phyloP scores from a whole-genome alignment of 345 rosid genomes.

The Hypericum androsaemum region DNA sequence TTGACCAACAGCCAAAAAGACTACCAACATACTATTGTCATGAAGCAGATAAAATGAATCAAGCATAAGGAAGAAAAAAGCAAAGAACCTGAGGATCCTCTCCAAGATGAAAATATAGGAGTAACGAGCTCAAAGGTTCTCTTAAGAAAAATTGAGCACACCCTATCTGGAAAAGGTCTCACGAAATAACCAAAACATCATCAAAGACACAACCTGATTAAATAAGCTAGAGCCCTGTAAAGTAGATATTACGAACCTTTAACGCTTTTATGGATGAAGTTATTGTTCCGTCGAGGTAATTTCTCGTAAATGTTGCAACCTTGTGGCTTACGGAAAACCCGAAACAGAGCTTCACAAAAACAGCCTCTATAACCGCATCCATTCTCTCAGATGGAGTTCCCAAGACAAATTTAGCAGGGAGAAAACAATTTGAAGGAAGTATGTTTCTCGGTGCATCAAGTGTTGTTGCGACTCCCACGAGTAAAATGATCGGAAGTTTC shows the following conservation, averaged over 20 bases:
- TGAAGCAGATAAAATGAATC: background rate
- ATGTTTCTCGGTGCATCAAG: constrained; percentile 55
- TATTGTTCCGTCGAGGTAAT: constrained; percentile 84
- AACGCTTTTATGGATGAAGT: constrained; percentile 76
- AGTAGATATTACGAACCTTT: constrained; percentile 45
- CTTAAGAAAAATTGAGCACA: constrained; percentile 69
- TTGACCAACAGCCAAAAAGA: no score
- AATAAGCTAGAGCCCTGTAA: background rate
- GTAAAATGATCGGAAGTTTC: constrained; percentile 64
- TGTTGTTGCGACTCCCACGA: constrained; percentile 86
- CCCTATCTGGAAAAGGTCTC: constrained; percentile 51
- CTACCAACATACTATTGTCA: background rate
- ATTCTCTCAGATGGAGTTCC: constrained; percentile 72
- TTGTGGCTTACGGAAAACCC: constrained; percentile 66
- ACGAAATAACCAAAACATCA: constrained; percentile 8
- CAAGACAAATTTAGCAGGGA: constrained; percentile 57
- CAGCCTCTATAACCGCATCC: constrained; percentile 77
- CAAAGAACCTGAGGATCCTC: constrained; percentile 36
- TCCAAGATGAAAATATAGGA: constrained; percentile 38
- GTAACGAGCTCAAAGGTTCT: constrained; percentile 63
- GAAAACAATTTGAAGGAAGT: constrained; percentile 47
- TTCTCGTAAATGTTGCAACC: constrained; percentile 64
- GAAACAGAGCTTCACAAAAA: constrained; percentile 59
- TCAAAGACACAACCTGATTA: background rate
- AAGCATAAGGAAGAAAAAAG: background rate